Percentiles rank a stretch among this genome's conserved stretches.
Conservation (phyloP, 2,329 filamentous ascomycete genomes). For the Lasiodiplodia gonubiensis region DNA sequence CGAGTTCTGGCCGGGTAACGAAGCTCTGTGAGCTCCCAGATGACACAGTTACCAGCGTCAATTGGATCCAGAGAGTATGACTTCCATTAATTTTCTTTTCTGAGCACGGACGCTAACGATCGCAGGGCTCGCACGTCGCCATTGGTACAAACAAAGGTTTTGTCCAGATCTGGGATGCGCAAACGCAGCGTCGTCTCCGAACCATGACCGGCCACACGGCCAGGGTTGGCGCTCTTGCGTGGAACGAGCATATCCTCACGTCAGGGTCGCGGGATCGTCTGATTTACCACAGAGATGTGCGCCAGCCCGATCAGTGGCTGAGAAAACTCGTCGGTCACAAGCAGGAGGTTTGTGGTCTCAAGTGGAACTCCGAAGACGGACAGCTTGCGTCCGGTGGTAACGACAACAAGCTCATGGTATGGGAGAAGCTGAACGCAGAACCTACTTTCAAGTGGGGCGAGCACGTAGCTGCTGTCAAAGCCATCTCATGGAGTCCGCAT, state of each 20-base stretch:
- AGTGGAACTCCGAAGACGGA: constrained; percentile 96
- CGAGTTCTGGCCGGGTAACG: constrained; percentile 85
- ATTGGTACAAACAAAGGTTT: constrained; percentile 94
- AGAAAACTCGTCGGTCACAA: constrained; percentile 91
- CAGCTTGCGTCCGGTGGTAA: constrained; percentile 96
- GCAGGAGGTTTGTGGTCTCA: constrained; percentile 94
- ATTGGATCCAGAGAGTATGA: constrained; percentile 87
- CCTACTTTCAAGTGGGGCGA: constrained; percentile 94
- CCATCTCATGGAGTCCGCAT: constrained; percentile 97
- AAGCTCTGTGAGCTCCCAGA: constrained; percentile 92
- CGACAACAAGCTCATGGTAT: constrained; percentile 98
- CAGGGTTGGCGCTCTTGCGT: constrained; percentile 89
- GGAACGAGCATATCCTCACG: constrained; percentile 97
- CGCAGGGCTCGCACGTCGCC: constrained; percentile 83
- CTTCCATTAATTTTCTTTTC: constrained; percentile 3
- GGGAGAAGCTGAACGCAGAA: constrained; percentile 93
- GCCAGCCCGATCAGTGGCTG: constrained; percentile 88
- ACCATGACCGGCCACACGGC: constrained; percentile 98
- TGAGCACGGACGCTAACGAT: neutral
- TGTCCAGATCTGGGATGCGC: constrained; percentile 97
- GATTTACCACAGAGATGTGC: constrained; percentile 95
- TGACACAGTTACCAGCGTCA: constrained; percentile 94
- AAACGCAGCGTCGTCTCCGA: constrained; percentile 79
- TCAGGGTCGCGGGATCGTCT: constrained; percentile 91
- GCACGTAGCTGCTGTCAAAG: constrained; percentile 95